Percentiles rank a stretch among this genome's conserved stretches.
phyloP scores from a whole-genome alignment of 2,329 filamentous ascomycete species.

The Aspergillus caelatus region DNA sequence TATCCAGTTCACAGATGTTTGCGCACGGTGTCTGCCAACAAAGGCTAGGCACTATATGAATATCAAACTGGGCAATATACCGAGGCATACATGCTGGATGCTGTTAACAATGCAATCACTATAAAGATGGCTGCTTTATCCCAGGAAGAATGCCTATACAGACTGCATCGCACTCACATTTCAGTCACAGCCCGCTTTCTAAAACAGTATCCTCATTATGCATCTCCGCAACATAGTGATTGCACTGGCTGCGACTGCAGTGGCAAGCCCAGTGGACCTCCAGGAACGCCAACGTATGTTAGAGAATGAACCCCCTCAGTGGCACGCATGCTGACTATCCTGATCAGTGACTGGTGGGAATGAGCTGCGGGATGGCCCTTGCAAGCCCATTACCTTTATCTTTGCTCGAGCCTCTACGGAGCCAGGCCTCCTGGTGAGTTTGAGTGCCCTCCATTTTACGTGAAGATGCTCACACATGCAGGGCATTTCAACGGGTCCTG shows the following conservation, averaged over 20 bases:
- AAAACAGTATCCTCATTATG: background rate
- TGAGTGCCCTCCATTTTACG: background rate
- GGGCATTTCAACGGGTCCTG: slow-evolving; percentile 12
- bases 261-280: background rate
- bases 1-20: background rate
- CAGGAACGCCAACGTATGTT: background rate
- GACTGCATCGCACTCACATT: background rate
- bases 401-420: slow-evolving; percentile 14
- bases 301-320: no score
- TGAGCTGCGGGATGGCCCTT: slow-evolving; percentile 8
- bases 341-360: background rate
- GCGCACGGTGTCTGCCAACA: background rate
- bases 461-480: background rate
- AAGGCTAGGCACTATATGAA: background rate
- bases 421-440: slow-evolving; percentile 9
- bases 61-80: background rate
- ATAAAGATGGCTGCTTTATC: background rate
- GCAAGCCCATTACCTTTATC: slow-evolving; percentile 13
- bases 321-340: background rate
- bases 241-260: background rate
- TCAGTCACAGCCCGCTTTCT: no score
- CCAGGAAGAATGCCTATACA: background rate
- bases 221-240: background rate
- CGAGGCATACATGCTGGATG: background rate
- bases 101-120: background rate